Base-by-base conservation (phyloP, 768 basidiomycete genomes). In the button mushroom (Agaricus bisporus) region DNA sequence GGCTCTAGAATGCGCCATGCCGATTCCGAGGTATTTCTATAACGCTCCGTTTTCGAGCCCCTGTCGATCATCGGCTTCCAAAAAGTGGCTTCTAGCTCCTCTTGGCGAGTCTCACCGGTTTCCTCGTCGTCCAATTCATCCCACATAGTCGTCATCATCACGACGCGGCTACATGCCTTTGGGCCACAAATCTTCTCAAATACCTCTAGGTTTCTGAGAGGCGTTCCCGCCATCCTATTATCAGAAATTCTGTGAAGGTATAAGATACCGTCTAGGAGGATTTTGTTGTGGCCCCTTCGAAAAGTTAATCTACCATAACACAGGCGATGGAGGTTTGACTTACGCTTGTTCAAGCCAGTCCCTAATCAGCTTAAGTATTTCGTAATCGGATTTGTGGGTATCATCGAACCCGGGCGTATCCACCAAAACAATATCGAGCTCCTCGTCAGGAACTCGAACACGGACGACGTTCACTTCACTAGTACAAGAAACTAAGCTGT, bases 161-260 rank as follows among this genome's bases (percentile, higher is more conserved):
- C 61, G 12, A 70, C 61, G 17, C 67, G 66, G 17, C 18, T 56
- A 12, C 67, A 49, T 5, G 68, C 63, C 5, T 62, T 15, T 14
- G 60, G 45, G 1, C 73, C 73, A 41, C 74, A 75, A 15, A 75
- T 48, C 35, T 60, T 60, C 26, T 63, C 58, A 56, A 74, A 72
- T 60, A 71, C 59, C n/a, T 57, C 54, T 42, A 73, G 62, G 54
- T 71, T 61, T 20, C 56, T 63, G 20, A 47, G 45, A 8, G 56
- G 54, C 14, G 68, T 64, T 12, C 68, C 70, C 9, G 62, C 56
- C 60, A 74, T 61, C 4, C 69, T 65, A 22, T 56, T 53, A 17
- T 58, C 55, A 3, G 63, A 54, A 20, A 65, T 63, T 4, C 59
- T 55, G 37, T 63, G 64, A 17, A 65, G 53, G 41, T 63, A 65